Percentiles rank a stretch among this genome's conserved stretches.
Conservation (phyloP, 176 grass and related monocot species). For the Coix lacrymajobi region DNA sequence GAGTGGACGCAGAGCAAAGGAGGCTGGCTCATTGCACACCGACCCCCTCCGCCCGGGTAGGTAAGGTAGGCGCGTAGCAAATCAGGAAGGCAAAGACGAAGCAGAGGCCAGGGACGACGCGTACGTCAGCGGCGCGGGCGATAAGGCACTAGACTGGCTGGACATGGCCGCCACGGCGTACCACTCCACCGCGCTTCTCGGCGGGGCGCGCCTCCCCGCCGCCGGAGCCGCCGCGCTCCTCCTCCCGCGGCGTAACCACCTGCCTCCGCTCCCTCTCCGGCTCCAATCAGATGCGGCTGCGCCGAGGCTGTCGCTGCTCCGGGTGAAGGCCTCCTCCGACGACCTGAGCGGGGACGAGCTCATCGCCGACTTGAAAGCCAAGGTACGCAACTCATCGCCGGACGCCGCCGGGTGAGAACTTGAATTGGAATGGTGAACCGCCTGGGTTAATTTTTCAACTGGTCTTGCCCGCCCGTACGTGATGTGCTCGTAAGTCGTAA, state of each 20-base stretch:
- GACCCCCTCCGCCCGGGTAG: too few species aligned
- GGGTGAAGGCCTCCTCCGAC: constrained; percentile 51
- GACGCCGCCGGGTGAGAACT: background rate
- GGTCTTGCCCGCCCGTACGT: background rate
- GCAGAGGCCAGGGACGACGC: background rate
- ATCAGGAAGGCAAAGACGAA: background rate
- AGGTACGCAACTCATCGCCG: too few species aligned
- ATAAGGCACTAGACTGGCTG: background rate
- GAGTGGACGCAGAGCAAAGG: background rate
- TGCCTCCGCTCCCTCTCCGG: background rate
- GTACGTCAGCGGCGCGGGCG: background rate
- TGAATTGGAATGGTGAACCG: background rate
- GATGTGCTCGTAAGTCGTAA: background rate
- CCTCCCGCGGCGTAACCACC: constrained; percentile 11
- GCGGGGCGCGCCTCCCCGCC: constrained; percentile 32
- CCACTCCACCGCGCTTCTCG: constrained; percentile 58
- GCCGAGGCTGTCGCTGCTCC: constrained; percentile 45
- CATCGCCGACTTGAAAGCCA: constrained; percentile 62
- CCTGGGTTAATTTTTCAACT: background rate
- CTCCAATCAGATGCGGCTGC: constrained; percentile 37
- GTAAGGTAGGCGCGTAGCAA: background rate
- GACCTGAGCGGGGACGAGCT: constrained; percentile 62
- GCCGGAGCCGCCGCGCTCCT: background rate
- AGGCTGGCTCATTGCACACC: background rate
- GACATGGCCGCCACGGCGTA: constrained; percentile 47